Evolutionary conservation across 306 rosid species (phyloP), one percentile per base, ranked within the genome.

Genomic region (Parietaria judaica): DNA sequence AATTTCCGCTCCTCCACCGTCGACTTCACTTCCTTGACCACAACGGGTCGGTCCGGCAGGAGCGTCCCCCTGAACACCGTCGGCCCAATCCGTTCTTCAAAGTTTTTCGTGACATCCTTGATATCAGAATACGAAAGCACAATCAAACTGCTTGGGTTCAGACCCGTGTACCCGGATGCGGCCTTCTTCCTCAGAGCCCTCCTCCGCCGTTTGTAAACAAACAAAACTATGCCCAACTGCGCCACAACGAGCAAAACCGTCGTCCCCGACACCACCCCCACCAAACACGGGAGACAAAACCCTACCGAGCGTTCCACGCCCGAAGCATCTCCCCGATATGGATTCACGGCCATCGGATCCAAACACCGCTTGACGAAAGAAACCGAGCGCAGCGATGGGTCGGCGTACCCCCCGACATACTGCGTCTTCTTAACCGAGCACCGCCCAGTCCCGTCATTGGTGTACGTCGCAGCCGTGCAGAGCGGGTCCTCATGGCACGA

Each of bases 311-410:
- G 50, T 15, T 43, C 54, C 54, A 76, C 46, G 1, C 66, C 41
- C 6, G 70, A 65, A 56, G 71, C 54, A 10, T 37, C 45, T 36
- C 36, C n/a, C 39, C 23, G 56, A 63, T 56, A 17, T 41, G 86
- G 96, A 66, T 83, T 64, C 14, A 83, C 95, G 53, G 95, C 90
- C 56, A 81, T 60, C 9, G 95, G 96, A 74, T 60, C 86, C 3
- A 80, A 75, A 72, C 96, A 89, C 55, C 31, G 66, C 80, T 76
- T 89, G 58, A 79, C 88, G 65, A 83, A 85, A 54, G 95, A 89
- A 34, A 78, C 23, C 11, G 88, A 78, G 50, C 78, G 76, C 66
- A 81, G 60, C 50, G 96, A 83, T 49, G 86, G 86, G 59, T 81
- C 83, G 4, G 74, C 61, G 68, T 78, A 86, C 54, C 96, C 96